Evolutionary conservation across 2,329 filamentous ascomycete species (phyloP).

Genomic region (Emydomyces testavorans): DNA sequence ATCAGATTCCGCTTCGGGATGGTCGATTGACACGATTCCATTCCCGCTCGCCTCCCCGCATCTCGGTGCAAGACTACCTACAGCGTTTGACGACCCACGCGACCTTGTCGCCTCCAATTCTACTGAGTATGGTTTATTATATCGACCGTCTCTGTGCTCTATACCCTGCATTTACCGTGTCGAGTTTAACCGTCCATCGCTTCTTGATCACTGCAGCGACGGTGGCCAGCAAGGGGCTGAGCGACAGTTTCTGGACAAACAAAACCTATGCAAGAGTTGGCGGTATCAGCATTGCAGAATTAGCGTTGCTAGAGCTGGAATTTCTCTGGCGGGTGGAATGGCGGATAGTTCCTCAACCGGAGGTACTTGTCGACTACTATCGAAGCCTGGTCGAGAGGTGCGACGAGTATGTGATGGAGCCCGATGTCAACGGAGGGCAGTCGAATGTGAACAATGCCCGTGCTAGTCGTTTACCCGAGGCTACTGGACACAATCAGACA

Average conservation of each 20-base stretch:
- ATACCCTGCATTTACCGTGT: constrained; percentile 92
- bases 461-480: not conserved
- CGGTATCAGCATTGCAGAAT: constrained; percentile 76
- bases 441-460: not conserved
- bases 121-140: constrained; percentile 98
- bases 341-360: constrained; percentile 92
- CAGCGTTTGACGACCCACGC: constrained; percentile 87
- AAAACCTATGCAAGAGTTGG: constrained; percentile 90
- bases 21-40: constrained; percentile 89
- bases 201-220: constrained; percentile 94
- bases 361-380: constrained; percentile 89
- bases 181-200: constrained; percentile 88
- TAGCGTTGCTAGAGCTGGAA: constrained; percentile 85
- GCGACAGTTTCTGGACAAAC: constrained; percentile 97
- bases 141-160: constrained; percentile 88
- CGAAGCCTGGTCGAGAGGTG: constrained; percentile 64
- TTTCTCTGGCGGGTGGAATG: constrained; percentile 88
- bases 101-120: constrained; percentile 78
- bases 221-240: constrained; percentile 89
- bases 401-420: constrained; percentile 47
- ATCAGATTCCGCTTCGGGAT: constrained; percentile 70
- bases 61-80: constrained; percentile 88
- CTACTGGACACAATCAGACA: not conserved
- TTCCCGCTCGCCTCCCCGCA: constrained; percentile 77
- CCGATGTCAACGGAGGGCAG: constrained; percentile 10